Conservation (phyloP, 371 early-diverging fungal species). For the Mortierella sp. region DNA sequence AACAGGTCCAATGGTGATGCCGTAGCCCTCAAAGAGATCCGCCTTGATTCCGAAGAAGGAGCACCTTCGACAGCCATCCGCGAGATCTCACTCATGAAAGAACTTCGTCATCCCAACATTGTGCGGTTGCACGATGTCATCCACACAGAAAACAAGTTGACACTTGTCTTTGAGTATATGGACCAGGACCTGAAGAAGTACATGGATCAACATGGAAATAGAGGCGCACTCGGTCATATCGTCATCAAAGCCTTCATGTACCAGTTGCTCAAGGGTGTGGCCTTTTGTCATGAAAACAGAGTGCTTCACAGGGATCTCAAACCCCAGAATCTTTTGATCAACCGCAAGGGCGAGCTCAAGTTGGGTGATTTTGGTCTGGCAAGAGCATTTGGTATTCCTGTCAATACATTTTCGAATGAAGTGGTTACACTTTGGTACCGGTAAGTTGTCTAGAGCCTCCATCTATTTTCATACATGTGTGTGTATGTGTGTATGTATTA, state of each 20-base stretch:
- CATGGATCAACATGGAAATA: slow-evolving; percentile 84
- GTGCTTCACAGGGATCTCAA: slow-evolving; percentile 98
- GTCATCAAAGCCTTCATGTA: slow-evolving; percentile 88
- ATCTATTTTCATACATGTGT: background rate
- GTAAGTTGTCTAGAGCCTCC: slow-evolving; percentile 18
- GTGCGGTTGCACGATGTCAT: slow-evolving; percentile 96
- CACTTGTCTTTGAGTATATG: slow-evolving; percentile 99
- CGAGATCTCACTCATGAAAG: slow-evolving; percentile 97
- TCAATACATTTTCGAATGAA: slow-evolving; percentile 97
- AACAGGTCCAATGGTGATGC: slow-evolving; percentile 88
- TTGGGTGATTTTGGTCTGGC: slow-evolving; percentile 97
- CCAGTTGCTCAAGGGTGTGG: slow-evolving; percentile 90
- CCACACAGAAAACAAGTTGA: slow-evolving; percentile 97
- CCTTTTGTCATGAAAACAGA: slow-evolving; percentile 94
- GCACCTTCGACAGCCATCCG: slow-evolving; percentile 97
- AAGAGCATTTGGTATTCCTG: slow-evolving; percentile 96
- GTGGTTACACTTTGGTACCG: slow-evolving; percentile 97
- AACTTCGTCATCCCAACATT: slow-evolving; percentile 92
- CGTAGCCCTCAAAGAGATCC: slow-evolving; percentile 98
- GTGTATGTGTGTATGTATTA: background rate
- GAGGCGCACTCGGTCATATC: slow-evolving; percentile 77
- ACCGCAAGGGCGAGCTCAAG: slow-evolving; percentile 88
- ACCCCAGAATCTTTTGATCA: slow-evolving; percentile 96
- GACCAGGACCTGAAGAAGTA: slow-evolving; percentile 98
- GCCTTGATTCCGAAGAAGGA: slow-evolving; percentile 93